Conservation (phyloP, 495 filamentous ascomycete species). For the Penicillium tannophilum region DNA sequence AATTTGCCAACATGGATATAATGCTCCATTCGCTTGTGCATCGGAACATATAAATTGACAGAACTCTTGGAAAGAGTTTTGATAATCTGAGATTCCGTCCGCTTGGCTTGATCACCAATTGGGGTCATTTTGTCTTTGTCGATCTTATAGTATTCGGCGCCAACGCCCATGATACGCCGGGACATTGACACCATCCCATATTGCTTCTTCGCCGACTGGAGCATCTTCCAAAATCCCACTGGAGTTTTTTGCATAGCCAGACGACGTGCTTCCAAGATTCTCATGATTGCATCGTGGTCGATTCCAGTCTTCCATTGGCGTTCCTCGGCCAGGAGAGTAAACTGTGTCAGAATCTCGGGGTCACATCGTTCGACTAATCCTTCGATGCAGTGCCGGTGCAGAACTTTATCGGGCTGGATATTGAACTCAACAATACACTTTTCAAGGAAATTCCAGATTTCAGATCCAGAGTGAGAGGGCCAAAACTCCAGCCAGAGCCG, state of each 20-base stretch:
- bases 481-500: conserved; percentile 50
- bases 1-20: conserved; percentile 41
- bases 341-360: conserved; percentile 29
- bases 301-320: conserved; percentile 38
- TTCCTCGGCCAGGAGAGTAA: conserved; percentile 30
- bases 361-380: conserved; percentile 45
- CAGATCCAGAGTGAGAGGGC: conserved; percentile 33
- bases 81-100: conserved; percentile 29
- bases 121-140: conserved; percentile 15
- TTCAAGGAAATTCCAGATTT: conserved; percentile 40
- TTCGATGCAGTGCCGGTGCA: conserved; percentile 46
- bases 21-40: conserved; percentile 41
- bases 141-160: conserved; percentile 15
- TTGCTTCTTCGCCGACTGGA: conserved; percentile 41
- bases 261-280: conserved; percentile 33
- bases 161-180: conserved; percentile 40
- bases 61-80: conserved; percentile 30
- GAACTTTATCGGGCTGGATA: conserved; percentile 40
- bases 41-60: conserved; percentile 35
- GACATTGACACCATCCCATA: conserved; percentile 35
- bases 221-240: conserved; percentile 47
- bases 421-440: conserved; percentile 38
- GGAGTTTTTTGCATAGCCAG: conserved; percentile 37
- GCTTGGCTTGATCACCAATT: conserved; percentile 20
- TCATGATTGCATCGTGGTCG: conserved; percentile 30